Evolutionary conservation across 1,139 yeast genomes (phyloP), one percentile per base, ranked within the genome.

Genomic region (Meyerozyma elateridarum): DNA sequence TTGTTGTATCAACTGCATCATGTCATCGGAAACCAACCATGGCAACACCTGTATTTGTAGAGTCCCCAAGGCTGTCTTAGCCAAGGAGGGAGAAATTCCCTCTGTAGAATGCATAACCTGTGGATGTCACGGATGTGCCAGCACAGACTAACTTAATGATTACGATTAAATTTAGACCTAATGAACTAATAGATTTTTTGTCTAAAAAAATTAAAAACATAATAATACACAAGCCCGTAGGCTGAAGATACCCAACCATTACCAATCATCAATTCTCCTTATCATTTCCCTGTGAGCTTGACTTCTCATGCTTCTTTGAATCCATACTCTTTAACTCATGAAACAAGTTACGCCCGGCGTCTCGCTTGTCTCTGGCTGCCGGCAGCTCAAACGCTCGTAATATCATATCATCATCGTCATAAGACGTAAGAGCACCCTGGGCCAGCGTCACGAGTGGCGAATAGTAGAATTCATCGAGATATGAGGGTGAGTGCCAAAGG

Each of bases 121-220:
- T 61, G 96, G 96, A 0, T 88, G 96, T 48, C 64, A 73, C 39
- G 96, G 96, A 2, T 88, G 96, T 53, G 77, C 95, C 2, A 81
- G 91, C 45, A 70, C 79, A n/a, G 94, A 84, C 50, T 84, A 51
- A 52, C 42, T 11, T 46, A 37, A 8, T 24, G 27, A 15, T 15
- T 24, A n/a, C n/a, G n/a, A 24, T 24, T 24, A 24, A 24, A 24
- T 18, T 15, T 24, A 24, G 27, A n/a, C n/a, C n/a, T n/a, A n/a
- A n/a, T n/a, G n/a, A n/a, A n/a, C n/a, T n/a, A n/a, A n/a, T n/a
- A n/a, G n/a, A n/a, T n/a, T n/a, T n/a, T n/a, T n/a, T n/a, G n/a
- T n/a, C n/a, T n/a, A n/a, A n/a, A n/a, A n/a, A n/a, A 17, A 24
- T 24, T 22, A 17, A 14, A 24, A 24, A 11, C 14, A 24, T 24